phyloP scores from a whole-genome alignment of 345 rosid species.

The Geranium brycei region DNA sequence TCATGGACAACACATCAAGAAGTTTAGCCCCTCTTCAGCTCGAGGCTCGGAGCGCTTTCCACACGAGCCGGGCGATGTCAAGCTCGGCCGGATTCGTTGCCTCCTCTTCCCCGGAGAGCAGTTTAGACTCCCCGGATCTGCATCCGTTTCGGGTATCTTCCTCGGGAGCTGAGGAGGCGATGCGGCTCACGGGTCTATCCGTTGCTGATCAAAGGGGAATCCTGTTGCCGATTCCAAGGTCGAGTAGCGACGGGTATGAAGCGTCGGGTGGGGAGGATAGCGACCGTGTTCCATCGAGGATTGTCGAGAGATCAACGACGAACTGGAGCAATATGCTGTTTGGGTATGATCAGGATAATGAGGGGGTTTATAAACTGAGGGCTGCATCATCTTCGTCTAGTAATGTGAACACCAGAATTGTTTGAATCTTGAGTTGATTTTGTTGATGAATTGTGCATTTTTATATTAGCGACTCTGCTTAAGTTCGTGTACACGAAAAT shows the following conservation, averaged over 20 bases:
- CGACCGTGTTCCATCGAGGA: conserved; percentile 73
- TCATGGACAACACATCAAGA: conserved; percentile 39
- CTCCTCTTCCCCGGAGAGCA: conserved; percentile 85
- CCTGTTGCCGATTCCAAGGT: conserved; percentile 51
- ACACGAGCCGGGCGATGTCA: conserved; percentile 80
- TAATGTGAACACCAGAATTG: conserved; percentile 28
- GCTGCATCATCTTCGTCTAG: conserved; percentile 38
- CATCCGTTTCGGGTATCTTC: conserved; percentile 77
- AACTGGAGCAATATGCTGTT: conserved; percentile 49
- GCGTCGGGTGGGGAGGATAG: conserved; percentile 99
- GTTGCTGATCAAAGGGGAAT: conserved; percentile 46
- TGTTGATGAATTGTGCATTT: not conserved
- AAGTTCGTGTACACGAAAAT: no score
- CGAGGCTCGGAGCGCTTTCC: conserved; percentile 90
- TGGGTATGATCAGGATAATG: conserved; percentile 33
- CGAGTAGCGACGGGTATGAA: conserved; percentile 90
- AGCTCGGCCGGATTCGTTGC: conserved; percentile 52
- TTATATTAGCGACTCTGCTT: not conserved
- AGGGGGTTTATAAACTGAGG: conserved; percentile 33
- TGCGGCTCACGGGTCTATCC: conserved; percentile 43
- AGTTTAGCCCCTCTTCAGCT: conserved; percentile 84
- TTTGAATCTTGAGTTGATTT: not conserved
- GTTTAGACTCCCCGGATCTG: conserved; percentile 84
- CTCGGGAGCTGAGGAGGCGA: conserved; percentile 64
- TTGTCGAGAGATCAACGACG: conserved; percentile 41